Conservation (phyloP, 371 early-diverging fungal genomes). For the Nosema bombycis region DNA sequence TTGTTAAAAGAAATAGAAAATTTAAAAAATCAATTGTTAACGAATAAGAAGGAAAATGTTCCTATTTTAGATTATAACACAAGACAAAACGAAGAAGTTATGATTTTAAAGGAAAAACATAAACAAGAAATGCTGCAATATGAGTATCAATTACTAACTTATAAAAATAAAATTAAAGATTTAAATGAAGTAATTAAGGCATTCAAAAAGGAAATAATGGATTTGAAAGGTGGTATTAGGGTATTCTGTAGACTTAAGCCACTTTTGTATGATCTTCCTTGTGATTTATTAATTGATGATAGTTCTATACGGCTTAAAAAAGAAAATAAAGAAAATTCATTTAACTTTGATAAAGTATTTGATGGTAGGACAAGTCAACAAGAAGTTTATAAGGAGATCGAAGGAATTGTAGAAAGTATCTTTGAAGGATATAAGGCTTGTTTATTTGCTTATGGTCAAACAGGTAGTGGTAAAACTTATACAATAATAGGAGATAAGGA, state of each 20-base stretch:
- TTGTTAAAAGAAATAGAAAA: conserved; percentile 21
- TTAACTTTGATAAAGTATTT: conserved; percentile 81
- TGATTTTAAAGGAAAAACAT: neutral
- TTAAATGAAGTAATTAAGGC: conserved; percentile 36
- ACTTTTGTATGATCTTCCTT: neutral
- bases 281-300: conserved; percentile 3
- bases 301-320: conserved; percentile 62
- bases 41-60: neutral
- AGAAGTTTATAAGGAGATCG: conserved; percentile 82
- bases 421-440: conserved; percentile 92
- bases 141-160: too few relatives aligned
- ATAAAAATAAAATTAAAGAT: neutral
- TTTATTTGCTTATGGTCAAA: conserved; percentile 98
- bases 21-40: conserved; percentile 12
- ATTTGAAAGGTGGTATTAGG: conserved; percentile 89
- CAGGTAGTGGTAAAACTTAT: conserved; percentile 87
- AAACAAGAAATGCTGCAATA: neutral
- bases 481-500: conserved; percentile 71
- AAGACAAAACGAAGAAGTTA: neutral
- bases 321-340: conserved; percentile 67
- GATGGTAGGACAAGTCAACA: conserved; percentile 70
- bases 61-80: neutral
- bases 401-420: conserved; percentile 82
- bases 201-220: conserved; percentile 62
- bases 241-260: conserved; percentile 91